Base-by-base conservation (phyloP, 2,329 filamentous ascomycete genomes). In the Davidsoniella virescens region DNA sequence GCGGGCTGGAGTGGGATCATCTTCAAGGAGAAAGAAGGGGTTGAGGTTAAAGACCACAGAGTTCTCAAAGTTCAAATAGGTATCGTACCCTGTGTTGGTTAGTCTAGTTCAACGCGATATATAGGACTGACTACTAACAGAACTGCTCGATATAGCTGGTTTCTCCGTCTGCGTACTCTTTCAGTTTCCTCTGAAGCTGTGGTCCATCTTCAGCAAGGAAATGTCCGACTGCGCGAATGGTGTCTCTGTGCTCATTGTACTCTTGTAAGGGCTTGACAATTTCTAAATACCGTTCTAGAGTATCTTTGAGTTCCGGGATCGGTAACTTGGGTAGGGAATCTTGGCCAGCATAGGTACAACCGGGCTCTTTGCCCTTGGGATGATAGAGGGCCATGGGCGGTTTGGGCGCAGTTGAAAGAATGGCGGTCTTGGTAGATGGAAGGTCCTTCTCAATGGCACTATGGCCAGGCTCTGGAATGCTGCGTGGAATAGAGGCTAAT, bases 111-210 rank as follows among this genome's bases (percentile, higher is more conserved):
- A 52, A n/a, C 5, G 12, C n/a, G 16, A 8, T 42, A 25, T 6
- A 45, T 14, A 12, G 16, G 8, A 46, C 9, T 23, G 10, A 9
- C 25, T 23, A 74, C 85, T 62, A 75, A 94, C 90, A 98, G 59
- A 98, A 98, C 60, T 98, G 92, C 63, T 96, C 92, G 59, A 98
- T 96, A 62, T 95, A 98, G 65, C 90, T 96, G 37, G 86, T 86
- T 67, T 88, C 90, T 42, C 84, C 87, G 45, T 78, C 80, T 7
- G 92, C 88, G 69, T 96, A 98, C 59, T 82, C 80, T 69, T 88
- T 92, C 51, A 96, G 67, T 64, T 83, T 88, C 54, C 92, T 86
- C 62, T 98, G 88, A 44, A 98, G 67, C 43, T 83, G 78, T 0
- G 84, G 85, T 0, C 92, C 92, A 55, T 95, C 88, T 0, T 73